Base-by-base conservation (phyloP, 805 yeast genomes). In the Monosporozyma siamensis region DNA sequence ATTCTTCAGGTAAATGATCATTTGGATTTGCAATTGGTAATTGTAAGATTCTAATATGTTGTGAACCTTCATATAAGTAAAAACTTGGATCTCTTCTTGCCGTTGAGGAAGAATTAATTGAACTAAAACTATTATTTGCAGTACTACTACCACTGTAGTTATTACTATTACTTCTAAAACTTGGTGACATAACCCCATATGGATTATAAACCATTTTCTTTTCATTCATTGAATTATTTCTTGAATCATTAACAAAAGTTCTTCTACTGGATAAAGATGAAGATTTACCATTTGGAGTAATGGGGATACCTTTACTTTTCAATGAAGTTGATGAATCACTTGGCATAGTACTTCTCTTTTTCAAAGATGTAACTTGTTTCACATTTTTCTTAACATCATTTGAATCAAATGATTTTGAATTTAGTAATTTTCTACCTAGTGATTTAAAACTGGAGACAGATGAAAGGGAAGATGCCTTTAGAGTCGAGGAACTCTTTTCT, bases 11-110 rank as follows among this genome's bases (percentile, higher is more conserved):
- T 15, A 83, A 59, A 47, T 59, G 68, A n/a, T 70, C 72, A 53
- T 82, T 81, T 1, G 90, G 90, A 47, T 75, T 73, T 14, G 74
- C 75, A 11, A 80, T 72, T 0, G 90, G 87, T 47, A 75, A 65
- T 2, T 78, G 71, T 44, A 82, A 63, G 10, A 77, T 63, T 29
- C 77, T 68, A 20, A 70, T 66, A 22, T 50, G 48, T 3, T 52
- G 45, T 20, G 65, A 64, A 17, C 68, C 70, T 39, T 64, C 65
- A 22, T 53, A 59, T 44, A 59, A 39, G 38, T 61, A 60, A 35
- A 61, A 62, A 17, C 59, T 53, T 14, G 59, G 24, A 43, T 56
- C 59, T 18, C 23, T 32, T 26, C 40, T 44, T 6, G 40, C 42
- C 5, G 43, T 45, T 8, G 32, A n/a, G n/a, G 21, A 26, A 10